phyloP scores from a whole-genome alignment of 2,329 filamentous ascomycete species.

The Aureobasidium lini region DNA sequence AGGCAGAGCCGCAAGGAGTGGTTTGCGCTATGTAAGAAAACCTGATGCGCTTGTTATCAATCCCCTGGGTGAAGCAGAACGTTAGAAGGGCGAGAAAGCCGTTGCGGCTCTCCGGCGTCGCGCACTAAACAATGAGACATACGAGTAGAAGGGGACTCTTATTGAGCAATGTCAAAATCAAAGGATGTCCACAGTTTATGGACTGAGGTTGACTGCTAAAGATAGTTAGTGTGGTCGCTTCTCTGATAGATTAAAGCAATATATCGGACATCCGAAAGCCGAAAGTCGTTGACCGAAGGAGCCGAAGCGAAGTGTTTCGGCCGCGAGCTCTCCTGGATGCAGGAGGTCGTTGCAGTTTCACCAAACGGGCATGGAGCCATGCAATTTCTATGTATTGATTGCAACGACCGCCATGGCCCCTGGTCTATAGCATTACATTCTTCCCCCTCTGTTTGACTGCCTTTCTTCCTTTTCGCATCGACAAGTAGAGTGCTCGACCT shows the following conservation, averaged over 20 bases:
- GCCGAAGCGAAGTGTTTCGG: background rate
- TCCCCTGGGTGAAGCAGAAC: too few species aligned
- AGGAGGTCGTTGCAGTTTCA: background rate
- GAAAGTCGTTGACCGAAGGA: background rate
- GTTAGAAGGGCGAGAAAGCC: background rate
- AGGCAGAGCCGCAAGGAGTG: too few species aligned
- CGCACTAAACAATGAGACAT: background rate
- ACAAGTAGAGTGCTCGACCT: background rate
- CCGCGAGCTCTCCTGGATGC: background rate
- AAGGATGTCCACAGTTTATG: background rate
- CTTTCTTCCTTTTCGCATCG: background rate
- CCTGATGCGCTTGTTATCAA: too few species aligned
- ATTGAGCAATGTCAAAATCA: background rate
- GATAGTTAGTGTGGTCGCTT: background rate
- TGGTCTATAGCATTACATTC: background rate
- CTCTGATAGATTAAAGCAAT: background rate
- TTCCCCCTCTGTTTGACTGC: background rate
- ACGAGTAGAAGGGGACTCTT: background rate
- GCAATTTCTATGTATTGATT: background rate
- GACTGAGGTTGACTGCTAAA: background rate
- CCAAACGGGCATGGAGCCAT: slow-evolving; percentile 3
- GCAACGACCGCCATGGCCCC: background rate
- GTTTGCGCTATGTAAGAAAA: too few species aligned
- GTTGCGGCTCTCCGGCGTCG: background rate
- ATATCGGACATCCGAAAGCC: background rate